phyloP scores from a whole-genome alignment of 768 basidiomycete genomes.

The Leccinum broughii region DNA sequence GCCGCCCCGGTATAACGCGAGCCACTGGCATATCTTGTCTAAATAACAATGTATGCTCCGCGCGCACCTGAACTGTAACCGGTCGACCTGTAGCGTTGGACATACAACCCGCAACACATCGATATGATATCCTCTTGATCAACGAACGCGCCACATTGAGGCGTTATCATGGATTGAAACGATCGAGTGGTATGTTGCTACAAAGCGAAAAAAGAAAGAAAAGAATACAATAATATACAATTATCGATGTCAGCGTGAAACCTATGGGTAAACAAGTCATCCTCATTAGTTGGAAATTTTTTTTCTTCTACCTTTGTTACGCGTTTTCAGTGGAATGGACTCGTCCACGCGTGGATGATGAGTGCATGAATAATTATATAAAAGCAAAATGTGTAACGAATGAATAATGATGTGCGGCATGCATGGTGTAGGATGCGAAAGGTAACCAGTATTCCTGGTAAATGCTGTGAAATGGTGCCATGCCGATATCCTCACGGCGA shows the following conservation, averaged over 20 bases:
- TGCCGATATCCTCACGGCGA: constrained; percentile 2
- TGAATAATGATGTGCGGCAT: not conserved
- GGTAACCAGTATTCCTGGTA: not conserved
- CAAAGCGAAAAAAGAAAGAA: not conserved
- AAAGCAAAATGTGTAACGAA: not conserved
- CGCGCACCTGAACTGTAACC: no score
- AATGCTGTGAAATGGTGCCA: not conserved
- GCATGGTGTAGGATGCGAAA: not conserved
- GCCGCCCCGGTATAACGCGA: no score
- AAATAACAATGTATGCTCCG: no score
- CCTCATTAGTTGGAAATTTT: not conserved
- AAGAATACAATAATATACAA: not conserved
- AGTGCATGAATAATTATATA: not conserved
- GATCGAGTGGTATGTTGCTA: constrained; percentile 5
- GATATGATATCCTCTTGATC: no score
- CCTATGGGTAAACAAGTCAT: not conserved
- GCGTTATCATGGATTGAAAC: not conserved
- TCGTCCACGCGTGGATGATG: not conserved
- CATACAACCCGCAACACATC: no score
- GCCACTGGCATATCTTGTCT: no score
- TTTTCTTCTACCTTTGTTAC: not conserved
- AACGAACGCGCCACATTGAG: no score
- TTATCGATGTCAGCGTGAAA: not conserved
- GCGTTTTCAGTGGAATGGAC: not conserved
- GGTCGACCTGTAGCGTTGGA: no score